A percentile compares a stretch with the other conserved stretches of the same genome.
Conservation (phyloP, 371 early-diverging fungal genomes). For the Apophysomyces ossiformis region DNA sequence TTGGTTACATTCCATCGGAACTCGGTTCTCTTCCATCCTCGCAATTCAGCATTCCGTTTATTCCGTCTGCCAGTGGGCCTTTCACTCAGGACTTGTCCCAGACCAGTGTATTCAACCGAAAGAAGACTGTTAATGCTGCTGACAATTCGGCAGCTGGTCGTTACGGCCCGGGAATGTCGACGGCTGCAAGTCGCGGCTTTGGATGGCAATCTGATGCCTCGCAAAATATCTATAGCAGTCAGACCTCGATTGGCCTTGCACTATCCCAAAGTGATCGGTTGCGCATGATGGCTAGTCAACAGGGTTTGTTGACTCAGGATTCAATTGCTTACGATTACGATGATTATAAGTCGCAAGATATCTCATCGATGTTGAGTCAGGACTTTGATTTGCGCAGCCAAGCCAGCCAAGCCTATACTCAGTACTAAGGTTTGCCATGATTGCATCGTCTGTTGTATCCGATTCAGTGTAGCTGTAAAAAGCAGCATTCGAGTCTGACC, state of each 20-base stretch:
- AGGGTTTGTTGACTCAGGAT: slow-evolving; percentile 54
- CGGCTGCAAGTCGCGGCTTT: slow-evolving; percentile 46
- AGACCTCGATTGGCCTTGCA: slow-evolving; percentile 56
- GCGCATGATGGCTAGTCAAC: slow-evolving; percentile 60
- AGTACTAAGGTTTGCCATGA: slow-evolving; percentile 29
- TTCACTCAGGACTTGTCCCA: slow-evolving; percentile 74
- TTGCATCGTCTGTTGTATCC: too few species aligned
- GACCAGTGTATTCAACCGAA: slow-evolving; percentile 53
- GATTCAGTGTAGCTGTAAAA: too few species aligned
- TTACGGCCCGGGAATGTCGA: slow-evolving; percentile 45
- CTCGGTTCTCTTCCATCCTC: slow-evolving; percentile 57
- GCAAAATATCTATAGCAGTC: slow-evolving; percentile 57
- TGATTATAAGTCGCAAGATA: slow-evolving; percentile 68
- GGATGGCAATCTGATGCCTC: slow-evolving; percentile 39
- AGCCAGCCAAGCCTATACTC: slow-evolving; percentile 54
- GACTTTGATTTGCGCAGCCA: slow-evolving; percentile 57
- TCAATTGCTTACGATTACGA: slow-evolving; percentile 54
- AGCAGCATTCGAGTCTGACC: too few species aligned
- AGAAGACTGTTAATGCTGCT: slow-evolving; percentile 18
- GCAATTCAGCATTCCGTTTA: slow-evolving; percentile 67
- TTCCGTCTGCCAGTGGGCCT: slow-evolving; percentile 68
- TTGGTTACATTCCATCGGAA: slow-evolving; percentile 65
- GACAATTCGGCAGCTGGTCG: slow-evolving; percentile 32
- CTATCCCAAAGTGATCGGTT: slow-evolving; percentile 73
- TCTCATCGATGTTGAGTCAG: slow-evolving; percentile 50